phyloP scores from a whole-genome alignment of 106 monocot genomes.

The Allium fistulosum region DNA sequence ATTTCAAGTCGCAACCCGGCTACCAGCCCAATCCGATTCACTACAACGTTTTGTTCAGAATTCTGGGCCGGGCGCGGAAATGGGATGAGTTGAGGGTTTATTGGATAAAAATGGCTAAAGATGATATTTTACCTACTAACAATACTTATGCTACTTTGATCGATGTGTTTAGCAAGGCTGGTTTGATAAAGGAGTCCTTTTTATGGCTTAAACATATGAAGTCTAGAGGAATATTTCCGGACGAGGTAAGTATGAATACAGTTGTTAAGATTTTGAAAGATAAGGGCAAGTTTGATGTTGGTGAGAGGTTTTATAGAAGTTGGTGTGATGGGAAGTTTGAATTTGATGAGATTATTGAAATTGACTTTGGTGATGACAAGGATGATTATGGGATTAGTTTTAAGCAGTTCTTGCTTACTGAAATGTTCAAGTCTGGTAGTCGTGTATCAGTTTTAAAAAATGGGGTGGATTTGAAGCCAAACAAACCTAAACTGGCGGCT shows the following conservation, averaged over 20 bases:
- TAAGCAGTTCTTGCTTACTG: conserved; percentile 61
- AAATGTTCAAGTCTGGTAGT: conserved; percentile 44
- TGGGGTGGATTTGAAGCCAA: not conserved
- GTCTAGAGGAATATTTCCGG: conserved; percentile 38
- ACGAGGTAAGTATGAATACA: conserved; percentile 70
- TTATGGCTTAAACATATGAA: conserved; percentile 72
- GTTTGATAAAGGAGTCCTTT: conserved; percentile 43
- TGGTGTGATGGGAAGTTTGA: conserved; percentile 54
- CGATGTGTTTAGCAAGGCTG: conserved; percentile 56
- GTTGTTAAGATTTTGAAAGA: conserved; percentile 58
- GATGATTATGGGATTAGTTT: conserved; percentile 19
- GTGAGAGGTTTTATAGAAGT: conserved; percentile 33
- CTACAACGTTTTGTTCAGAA: conserved; percentile 63
- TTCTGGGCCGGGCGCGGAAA: conserved; percentile 39
- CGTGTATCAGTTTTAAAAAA: conserved; percentile 6
- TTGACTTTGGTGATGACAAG: not conserved
- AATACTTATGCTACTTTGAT: conserved; percentile 63
- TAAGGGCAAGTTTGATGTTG: conserved; percentile 33
- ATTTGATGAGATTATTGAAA: conserved; percentile 18
- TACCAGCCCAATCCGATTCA: conserved; percentile 73
- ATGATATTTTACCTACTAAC: conserved; percentile 55
- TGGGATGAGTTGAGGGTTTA: conserved; percentile 72
- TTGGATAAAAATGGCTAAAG: conserved; percentile 58
- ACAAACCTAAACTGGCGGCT: conserved; percentile 50
- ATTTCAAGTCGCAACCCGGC: conserved; percentile 16